Base-by-base conservation (phyloP, 1,284 basidiomycete species). In the Pholiota adiposa region DNA sequence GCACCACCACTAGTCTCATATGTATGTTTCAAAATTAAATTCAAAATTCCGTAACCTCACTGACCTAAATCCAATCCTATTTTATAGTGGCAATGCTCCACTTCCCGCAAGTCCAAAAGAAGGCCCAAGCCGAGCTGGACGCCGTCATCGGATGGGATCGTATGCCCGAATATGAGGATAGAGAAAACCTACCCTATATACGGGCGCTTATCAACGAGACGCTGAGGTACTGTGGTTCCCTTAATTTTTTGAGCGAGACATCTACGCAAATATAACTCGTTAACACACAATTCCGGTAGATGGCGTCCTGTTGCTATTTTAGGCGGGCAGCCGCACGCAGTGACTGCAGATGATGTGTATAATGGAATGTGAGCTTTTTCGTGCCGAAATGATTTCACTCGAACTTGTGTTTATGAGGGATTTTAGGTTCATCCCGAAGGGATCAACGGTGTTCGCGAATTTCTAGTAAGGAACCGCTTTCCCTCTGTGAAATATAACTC, bases 61-160 rank as follows among this genome's bases (percentile, higher is more conserved):
- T n/a, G 18, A 23, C 7, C 21, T 34, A 19, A 44, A 29, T 38
- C 14, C n/a, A n/a, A n/a, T 11, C 36, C 36, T 4, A 44, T 8
- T n/a, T 8, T 7, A 44, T 65, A 61, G 70, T 78, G 18, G 76
- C 77, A 9, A 81, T 84, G 78, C 67, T 77, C 38, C 65, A 74
- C 50, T 66, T 79, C 65, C 82, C 82, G 0, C 73, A 79, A 11
- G 74, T 77, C 8, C 76, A 81, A 54, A 61, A 62, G 44, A 73
- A 70, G 34, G 82, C 79, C 0, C 82, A 81, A 62, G 71, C 66
- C 5, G 82, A 83, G 59, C 58, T 83, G 7, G 80, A 82, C 53
- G 44, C 60, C 1, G 74, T 80, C 27, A 62, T 81, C 46, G 78
- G 79, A 6, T 51, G 58, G 29, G 70, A 65, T 29, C 74, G 80